phyloP scores from a whole-genome alignment of 2,329 filamentous ascomycete species.

The Colletotrichum spaethianum region DNA sequence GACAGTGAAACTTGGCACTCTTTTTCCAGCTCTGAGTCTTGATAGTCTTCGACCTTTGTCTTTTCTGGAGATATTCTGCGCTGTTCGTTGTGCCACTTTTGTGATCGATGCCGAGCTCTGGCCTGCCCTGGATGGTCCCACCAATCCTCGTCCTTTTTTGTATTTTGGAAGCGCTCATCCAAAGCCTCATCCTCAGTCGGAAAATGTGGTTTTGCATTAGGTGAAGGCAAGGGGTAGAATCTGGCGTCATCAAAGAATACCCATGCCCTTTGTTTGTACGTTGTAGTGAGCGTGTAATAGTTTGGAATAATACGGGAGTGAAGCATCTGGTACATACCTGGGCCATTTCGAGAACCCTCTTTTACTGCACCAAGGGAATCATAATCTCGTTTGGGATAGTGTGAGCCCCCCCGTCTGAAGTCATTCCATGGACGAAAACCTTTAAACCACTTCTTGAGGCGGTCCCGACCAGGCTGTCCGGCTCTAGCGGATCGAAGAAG shows the following conservation, averaged over 20 bases:
- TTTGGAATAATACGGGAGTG: neutral
- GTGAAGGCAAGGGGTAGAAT: neutral
- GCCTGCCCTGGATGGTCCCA: neutral
- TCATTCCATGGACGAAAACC: too few relatives aligned
- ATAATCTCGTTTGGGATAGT: neutral
- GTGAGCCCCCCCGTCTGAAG: too few relatives aligned
- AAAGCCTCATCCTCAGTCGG: neutral
- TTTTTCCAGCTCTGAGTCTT: neutral
- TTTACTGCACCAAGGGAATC: neutral
- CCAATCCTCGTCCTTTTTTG: neutral
- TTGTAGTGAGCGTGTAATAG: neutral
- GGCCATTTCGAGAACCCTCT: neutral
- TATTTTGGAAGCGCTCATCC: neutral
- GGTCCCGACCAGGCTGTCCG: neutral
- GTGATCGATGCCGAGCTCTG: neutral
- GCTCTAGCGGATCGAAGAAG: neutral
- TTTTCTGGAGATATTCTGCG: neutral
- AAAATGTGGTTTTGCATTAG: neutral
- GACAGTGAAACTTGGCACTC: neutral
- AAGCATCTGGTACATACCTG: neutral
- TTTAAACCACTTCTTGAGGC: neutral
- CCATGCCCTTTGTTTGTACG: neutral
- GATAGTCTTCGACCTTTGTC: neutral
- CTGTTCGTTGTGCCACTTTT: neutral
- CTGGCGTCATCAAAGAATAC: neutral